Evolutionary conservation across 2,329 filamentous ascomycete genomes (phyloP).

Genomic region (Diaporthe australafricana): DNA sequence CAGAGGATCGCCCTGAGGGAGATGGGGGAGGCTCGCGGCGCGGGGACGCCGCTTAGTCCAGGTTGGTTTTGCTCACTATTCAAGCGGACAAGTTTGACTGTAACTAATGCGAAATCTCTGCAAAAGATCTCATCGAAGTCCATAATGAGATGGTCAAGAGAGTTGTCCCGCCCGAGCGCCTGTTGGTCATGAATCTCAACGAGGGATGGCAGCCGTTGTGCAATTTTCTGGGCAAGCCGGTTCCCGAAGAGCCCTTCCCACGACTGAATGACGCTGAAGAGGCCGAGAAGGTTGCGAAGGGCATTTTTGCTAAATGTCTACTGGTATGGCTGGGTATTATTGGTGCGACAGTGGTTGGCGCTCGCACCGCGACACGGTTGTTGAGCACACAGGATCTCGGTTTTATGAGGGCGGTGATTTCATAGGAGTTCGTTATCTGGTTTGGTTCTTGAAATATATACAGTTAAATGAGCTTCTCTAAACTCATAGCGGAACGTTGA

Average conservation of each 20-base stretch:
- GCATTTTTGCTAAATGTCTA: background rate
- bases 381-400: background rate
- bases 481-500: background rate
- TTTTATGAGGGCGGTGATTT: background rate
- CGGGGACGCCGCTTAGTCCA: background rate
- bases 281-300: constrained; percentile 7
- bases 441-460: background rate
- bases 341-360: background rate
- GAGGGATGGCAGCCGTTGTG: constrained; percentile 34
- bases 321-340: constrained; percentile 10
- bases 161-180: constrained; percentile 20
- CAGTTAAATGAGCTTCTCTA: too few species aligned
- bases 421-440: too few species aligned
- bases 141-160: constrained; percentile 27
- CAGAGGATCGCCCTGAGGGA: background rate
- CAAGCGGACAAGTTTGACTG: background rate
- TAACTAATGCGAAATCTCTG: background rate
- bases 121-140: constrained; percentile 20
- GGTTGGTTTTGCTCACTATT: background rate
- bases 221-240: constrained; percentile 19
- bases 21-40: constrained; percentile 10
- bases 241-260: constrained; percentile 25
- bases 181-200: constrained; percentile 22
- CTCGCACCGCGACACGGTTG: background rate
- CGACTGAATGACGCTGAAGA: constrained; percentile 13